phyloP scores from a whole-genome alignment of 2,329 filamentous ascomycete genomes.

The Stemphylium vesicarium region DNA sequence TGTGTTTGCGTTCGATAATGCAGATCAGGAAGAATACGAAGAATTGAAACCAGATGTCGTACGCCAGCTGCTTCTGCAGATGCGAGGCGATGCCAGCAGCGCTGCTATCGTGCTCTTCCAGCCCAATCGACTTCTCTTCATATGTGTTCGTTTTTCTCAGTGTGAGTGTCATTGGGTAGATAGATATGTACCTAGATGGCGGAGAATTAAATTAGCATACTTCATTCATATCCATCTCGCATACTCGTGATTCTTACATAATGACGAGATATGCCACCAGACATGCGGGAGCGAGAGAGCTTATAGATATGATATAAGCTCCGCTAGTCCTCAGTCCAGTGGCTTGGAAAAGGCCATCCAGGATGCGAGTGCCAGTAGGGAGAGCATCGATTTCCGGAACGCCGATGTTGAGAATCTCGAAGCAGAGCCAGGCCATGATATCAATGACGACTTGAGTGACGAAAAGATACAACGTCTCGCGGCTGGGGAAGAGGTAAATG shows the following conservation, averaged over 20 bases:
- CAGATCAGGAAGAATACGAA: constrained; percentile 66
- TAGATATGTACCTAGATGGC: constrained; percentile 58
- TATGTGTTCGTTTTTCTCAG: constrained; percentile 75
- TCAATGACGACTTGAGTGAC: constrained; percentile 67
- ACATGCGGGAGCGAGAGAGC: constrained; percentile 61
- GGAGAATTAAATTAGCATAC: background rate
- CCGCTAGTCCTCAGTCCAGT: constrained; percentile 67
- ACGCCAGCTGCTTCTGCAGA: constrained; percentile 68
- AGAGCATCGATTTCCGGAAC: constrained; percentile 63
- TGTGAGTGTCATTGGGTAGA: constrained; percentile 67
- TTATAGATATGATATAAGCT: constrained; percentile 69
- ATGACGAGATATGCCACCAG: constrained; percentile 68
- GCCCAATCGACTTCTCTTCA: constrained; percentile 70
- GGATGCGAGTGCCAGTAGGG: constrained; percentile 60
- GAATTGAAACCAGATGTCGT: constrained; percentile 71
- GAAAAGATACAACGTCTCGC: constrained; percentile 70
- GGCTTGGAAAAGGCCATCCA: constrained; percentile 71
- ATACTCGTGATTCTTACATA: constrained; percentile 56
- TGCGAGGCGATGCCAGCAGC: constrained; percentile 50
- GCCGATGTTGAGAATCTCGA: constrained; percentile 69
- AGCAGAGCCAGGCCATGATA: constrained; percentile 68
- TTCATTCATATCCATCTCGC: background rate
- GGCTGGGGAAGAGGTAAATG: constrained; percentile 68
- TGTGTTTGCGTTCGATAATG: constrained; percentile 65
- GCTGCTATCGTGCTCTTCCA: constrained; percentile 52